Percentiles rank a stretch among this genome's conserved stretches.
These are phyloP conservation scores for Populus alba DNA, from an alignment of 345 rosid species.

Conservation along the genomic window DNA sequence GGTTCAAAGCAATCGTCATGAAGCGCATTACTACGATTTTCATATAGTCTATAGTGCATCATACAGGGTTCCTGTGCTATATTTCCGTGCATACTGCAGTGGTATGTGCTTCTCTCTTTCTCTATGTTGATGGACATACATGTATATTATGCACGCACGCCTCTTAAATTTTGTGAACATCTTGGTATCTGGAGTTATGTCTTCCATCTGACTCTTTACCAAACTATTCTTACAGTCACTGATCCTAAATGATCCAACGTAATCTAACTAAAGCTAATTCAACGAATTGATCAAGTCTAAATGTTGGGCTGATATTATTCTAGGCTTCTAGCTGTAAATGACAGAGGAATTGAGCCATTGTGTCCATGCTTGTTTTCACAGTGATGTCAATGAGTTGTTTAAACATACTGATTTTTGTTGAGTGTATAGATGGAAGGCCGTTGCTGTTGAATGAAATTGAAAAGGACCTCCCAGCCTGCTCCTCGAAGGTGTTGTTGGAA, in stretches of 20 bases:
- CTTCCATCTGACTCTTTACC: background rate
- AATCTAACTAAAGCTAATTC: background rate
- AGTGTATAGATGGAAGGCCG: constrained; percentile 56
- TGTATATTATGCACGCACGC: background rate
- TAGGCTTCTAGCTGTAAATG: no score
- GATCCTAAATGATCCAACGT: background rate
- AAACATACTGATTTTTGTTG: background rate
- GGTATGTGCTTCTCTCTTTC: constrained; percentile 42
- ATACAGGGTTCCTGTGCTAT: constrained; percentile 72
- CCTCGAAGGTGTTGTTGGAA: constrained; percentile 50
- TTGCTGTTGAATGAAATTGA: constrained; percentile 59
- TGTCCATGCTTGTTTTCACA: background rate
- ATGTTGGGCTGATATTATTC: background rate
- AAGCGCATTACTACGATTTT: constrained; percentile 65
- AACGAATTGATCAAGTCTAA: background rate
- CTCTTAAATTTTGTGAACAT: background rate
- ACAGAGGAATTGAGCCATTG: background rate
- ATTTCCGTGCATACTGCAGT: constrained; percentile 58
- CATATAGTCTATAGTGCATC: constrained; percentile 73
- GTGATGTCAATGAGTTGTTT: background rate
- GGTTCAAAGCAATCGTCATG: constrained; percentile 42
- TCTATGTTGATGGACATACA: background rate
- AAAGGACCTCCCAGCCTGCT: constrained; percentile 62
- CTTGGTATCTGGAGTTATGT: background rate
- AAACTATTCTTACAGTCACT: background rate